These are phyloP conservation scores for Paraphoma chrysanthemicola DNA, from an alignment of 2,329 filamentous ascomycete species.

Conservation along the genomic window DNA sequence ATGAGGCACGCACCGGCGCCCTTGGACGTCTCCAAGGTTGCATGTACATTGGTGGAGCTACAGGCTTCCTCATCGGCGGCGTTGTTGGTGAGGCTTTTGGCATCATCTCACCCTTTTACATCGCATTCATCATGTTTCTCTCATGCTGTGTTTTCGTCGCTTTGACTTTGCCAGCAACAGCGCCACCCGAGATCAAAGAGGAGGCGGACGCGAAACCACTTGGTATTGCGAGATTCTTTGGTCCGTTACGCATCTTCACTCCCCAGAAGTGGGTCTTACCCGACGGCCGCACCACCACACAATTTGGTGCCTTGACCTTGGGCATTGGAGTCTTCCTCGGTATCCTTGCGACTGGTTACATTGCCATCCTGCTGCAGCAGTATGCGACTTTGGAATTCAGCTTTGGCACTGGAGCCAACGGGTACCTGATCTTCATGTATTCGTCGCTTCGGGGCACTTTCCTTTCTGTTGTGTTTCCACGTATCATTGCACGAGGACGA, in stretches of 20 bases:
- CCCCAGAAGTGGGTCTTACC: conserved; percentile 63
- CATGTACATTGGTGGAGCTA: conserved; percentile 70
- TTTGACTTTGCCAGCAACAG: conserved; percentile 57
- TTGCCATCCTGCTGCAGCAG: conserved; percentile 64
- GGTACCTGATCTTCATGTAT: conserved; percentile 55
- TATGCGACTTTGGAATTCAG: conserved; percentile 55
- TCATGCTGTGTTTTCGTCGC: conserved; percentile 51
- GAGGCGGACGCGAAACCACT: conserved; percentile 28
- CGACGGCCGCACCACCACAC: conserved; percentile 60
- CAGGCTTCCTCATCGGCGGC: conserved; percentile 71
- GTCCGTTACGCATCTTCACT: conserved; percentile 67
- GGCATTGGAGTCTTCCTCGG: conserved; percentile 71
- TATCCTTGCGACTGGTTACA: conserved; percentile 73
- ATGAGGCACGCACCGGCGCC: conserved; percentile 66
- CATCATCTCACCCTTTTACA: conserved; percentile 69
- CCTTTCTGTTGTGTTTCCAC: conserved; percentile 54
- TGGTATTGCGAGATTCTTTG: conserved; percentile 64
- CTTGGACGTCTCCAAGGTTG: conserved; percentile 71
- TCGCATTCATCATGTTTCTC: conserved; percentile 65
- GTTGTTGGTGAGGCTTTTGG: conserved; percentile 68
- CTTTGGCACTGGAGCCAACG: conserved; percentile 55
- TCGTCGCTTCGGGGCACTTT: conserved; percentile 54
- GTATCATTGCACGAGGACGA: conserved; percentile 52
- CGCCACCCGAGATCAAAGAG: conserved; percentile 46
- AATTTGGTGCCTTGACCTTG: conserved; percentile 70